A percentile compares a stretch with the other conserved stretches of the same genome.
Evolutionary conservation across 169 alveolate genomes (phyloP).

Genomic region (Cystoisospora suis): DNA sequence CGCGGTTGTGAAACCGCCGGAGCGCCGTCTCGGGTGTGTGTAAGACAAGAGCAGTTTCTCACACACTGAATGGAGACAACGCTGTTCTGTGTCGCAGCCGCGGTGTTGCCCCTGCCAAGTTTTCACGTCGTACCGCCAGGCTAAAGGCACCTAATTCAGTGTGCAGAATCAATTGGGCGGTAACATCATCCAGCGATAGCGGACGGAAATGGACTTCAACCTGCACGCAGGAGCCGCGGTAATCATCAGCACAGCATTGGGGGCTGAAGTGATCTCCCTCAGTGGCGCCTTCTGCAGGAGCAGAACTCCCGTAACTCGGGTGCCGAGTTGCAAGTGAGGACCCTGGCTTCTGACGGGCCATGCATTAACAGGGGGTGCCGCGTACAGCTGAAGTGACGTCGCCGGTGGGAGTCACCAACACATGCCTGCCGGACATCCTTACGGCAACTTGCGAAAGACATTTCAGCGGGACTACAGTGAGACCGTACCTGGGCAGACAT

Average conservation of each 20-base stretch:
- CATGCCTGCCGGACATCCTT: neutral
- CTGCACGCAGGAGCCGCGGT: neutral
- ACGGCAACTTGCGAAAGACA: neutral
- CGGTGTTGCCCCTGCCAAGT: neutral
- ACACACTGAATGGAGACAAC: too few species aligned
- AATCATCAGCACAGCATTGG: neutral
- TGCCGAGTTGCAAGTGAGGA: neutral
- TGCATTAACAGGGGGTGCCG: neutral
- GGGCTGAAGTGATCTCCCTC: neutral
- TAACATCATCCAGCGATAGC: neutral
- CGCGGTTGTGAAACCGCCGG: neutral
- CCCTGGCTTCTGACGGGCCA: neutral
- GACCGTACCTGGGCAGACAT: constrained; percentile 3
- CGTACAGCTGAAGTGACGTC: neutral
- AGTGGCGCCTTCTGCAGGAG: neutral
- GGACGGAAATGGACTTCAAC: constrained; percentile 13
- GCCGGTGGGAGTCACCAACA: neutral
- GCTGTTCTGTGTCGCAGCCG: too few species aligned
- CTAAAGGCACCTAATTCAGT: neutral
- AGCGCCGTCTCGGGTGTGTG: neutral
- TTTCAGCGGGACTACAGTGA: neutral
- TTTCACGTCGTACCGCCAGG: constrained; percentile 25
- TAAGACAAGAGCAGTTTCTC: too few species aligned
- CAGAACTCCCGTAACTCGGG: neutral
- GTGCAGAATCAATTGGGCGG: neutral